Percentiles rank a stretch among this genome's conserved stretches.
Conservation (phyloP, 1,284 basidiomycete species). For the Phellinidium pouzarii region DNA sequence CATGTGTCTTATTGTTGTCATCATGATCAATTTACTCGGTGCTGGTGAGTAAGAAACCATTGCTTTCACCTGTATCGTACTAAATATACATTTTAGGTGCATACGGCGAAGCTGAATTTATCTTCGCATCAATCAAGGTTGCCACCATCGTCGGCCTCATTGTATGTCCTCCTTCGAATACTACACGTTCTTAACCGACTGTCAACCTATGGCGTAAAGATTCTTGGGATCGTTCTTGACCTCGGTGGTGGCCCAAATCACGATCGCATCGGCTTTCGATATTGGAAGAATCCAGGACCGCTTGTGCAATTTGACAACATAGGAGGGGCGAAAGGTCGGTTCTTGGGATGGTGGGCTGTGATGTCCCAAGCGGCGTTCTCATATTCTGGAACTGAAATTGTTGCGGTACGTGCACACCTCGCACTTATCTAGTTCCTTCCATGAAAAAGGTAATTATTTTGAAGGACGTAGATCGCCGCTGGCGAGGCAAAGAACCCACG, state of each 20-base stretch:
- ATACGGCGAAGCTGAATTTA: constrained; percentile 71
- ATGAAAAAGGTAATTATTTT: not conserved
- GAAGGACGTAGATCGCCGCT: constrained; percentile 56
- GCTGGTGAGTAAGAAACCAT: constrained; percentile 38
- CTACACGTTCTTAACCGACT: constrained; percentile 21
- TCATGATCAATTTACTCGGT: constrained; percentile 73
- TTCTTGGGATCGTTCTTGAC: constrained; percentile 59
- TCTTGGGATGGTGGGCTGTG: constrained; percentile 63
- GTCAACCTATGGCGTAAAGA: constrained; percentile 20
- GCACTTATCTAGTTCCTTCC: not conserved
- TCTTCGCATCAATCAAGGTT: constrained; percentile 75
- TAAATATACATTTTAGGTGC: constrained; percentile 32
- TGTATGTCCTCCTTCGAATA: constrained; percentile 38
- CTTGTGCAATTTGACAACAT: constrained; percentile 55
- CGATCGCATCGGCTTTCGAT: constrained; percentile 50
- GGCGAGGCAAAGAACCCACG: constrained; percentile 69
- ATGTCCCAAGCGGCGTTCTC: constrained; percentile 78
- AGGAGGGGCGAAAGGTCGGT: constrained; percentile 52
- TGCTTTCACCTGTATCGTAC: not conserved
- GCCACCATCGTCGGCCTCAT: constrained; percentile 65
- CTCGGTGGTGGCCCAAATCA: constrained; percentile 58
- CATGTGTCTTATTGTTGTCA: constrained; percentile 63
- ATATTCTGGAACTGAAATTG: constrained; percentile 79
- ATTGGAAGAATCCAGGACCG: constrained; percentile 71
- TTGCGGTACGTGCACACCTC: constrained; percentile 55